Evolutionary conservation across 352 stramenopile genomes (phyloP), one percentile per base, ranked within the genome.

Genomic region (Phytopythium ostracodes): DNA sequence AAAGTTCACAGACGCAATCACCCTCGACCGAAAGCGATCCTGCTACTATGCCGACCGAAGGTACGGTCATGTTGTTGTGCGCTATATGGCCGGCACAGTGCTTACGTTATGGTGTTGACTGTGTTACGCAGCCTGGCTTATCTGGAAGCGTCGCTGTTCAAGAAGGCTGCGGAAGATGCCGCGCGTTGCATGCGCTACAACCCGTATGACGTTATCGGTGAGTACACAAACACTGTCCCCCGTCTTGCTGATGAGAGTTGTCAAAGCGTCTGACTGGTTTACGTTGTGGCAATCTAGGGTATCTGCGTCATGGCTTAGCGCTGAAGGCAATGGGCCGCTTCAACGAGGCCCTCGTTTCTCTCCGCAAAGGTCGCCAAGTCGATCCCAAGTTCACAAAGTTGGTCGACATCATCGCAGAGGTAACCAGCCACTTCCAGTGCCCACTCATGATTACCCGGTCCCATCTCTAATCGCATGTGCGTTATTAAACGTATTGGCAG

Each of bases 1-100:
- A 38, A 97, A 97, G 51, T 98, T 98, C 72, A 93, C 92, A 6
- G 88, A 96, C 47, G 95, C 95, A 6, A 98, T 97, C 36, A 66
- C 74, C 2, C 69, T 98, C 22, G 93, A 98, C 66, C 60, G 81
- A 15, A 94, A 77, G 31, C 87, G 95, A 31, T 87, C 89, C 6
- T 88, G 90, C 20, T 98, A 98, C 68, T 98, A 94, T 71, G 93
- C 77, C 36, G 97, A 98, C 73, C 72, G 85, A 72, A 91, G 83
- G 82, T 92, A 74, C 1, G 6, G 9, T 15, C 5, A 7, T 54
- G 9, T 40, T 50, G 1, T 62, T 18, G 1, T 9, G 20, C 5
- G 42, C 3, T 2, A n/a, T n/a, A 40, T 35, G 22, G 0, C n/a
- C 0, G 15, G 7, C 25, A 14, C 31, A 11, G 9, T 22, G 22